Percentiles rank a stretch among this genome's conserved stretches.
These are phyloP conservation scores for Scedosporium boydii DNA, from an alignment of 2,329 filamentous ascomycete genomes.

Conservation along the genomic window DNA sequence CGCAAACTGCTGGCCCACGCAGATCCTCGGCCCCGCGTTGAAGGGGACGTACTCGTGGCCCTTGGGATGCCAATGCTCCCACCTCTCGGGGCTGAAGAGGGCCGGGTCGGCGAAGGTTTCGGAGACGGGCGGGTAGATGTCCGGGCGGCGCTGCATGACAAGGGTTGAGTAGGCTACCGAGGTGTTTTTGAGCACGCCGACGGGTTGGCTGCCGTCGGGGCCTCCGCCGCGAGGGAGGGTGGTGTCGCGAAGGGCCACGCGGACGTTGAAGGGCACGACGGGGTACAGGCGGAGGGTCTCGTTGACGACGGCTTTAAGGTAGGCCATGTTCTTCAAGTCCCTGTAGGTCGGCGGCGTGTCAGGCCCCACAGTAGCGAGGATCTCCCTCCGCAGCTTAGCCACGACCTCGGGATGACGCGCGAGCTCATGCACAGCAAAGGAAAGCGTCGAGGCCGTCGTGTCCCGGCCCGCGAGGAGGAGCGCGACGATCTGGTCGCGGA, in stretches of 20 bases:
- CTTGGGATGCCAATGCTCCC: conserved; percentile 52
- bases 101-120: conserved; percentile 34
- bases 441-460: conserved; percentile 74
- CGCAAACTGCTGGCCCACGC: conserved; percentile 74
- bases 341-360: conserved; percentile 59
- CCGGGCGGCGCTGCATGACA: conserved; percentile 60
- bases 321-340: conserved; percentile 81
- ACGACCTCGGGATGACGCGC: conserved; percentile 59
- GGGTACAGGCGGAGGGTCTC: conserved; percentile 74
- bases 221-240: conserved; percentile 65
- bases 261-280: conserved; percentile 69
- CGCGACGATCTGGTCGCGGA: conserved; percentile 77
- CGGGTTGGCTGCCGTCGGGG: conserved; percentile 47
- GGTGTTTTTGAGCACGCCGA: conserved; percentile 58
- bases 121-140: conserved; percentile 47
- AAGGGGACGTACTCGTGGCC: conserved; percentile 68
- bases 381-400: conserved; percentile 62
- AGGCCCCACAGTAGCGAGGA: conserved; percentile 56
- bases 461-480: conserved; percentile 79
- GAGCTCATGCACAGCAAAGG: conserved; percentile 77
- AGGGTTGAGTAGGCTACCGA: conserved; percentile 58
- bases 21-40: conserved; percentile 65
- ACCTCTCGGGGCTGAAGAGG: conserved; percentile 57
- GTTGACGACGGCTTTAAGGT: conserved; percentile 63
- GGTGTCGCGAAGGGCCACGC: conserved; percentile 62